Conservation (phyloP, 208 protist genomes). For the Leishmania amazonensis region DNA sequence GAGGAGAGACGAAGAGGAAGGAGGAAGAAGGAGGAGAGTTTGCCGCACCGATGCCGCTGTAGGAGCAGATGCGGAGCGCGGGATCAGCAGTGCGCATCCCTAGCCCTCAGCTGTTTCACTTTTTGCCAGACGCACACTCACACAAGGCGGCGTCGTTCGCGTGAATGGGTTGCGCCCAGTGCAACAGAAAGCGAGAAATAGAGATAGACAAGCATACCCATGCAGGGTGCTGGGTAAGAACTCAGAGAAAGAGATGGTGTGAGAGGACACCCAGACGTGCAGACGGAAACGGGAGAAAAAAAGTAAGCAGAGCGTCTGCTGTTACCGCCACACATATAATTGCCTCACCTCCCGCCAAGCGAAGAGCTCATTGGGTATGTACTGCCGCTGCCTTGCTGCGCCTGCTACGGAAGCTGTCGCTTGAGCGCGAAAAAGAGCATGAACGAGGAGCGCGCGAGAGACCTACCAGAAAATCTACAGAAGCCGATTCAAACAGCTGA, state of each 20-base stretch:
- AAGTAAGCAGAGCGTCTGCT: background rate
- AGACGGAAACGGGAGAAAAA: background rate
- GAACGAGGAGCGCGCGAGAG: background rate
- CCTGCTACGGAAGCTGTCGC: background rate
- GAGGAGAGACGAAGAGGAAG: background rate
- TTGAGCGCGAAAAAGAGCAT: background rate
- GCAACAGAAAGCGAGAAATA: background rate
- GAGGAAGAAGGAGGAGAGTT: background rate
- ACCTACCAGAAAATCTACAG: background rate
- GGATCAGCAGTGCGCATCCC: background rate
- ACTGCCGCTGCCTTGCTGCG: background rate
- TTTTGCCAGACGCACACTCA: background rate
- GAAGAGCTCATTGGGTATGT: background rate
- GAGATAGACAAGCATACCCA: background rate
- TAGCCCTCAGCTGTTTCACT: background rate
- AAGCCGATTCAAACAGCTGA: background rate
- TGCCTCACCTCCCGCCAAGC: background rate
- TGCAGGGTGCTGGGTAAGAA: background rate
- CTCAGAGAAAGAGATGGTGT: background rate
- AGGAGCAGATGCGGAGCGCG: background rate
- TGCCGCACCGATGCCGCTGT: background rate
- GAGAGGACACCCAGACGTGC: background rate
- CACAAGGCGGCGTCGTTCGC: background rate
- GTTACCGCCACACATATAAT: background rate
- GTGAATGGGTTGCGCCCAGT: background rate